phyloP scores from a whole-genome alignment of 331 rosid species.

The Arachis monticola region DNA sequence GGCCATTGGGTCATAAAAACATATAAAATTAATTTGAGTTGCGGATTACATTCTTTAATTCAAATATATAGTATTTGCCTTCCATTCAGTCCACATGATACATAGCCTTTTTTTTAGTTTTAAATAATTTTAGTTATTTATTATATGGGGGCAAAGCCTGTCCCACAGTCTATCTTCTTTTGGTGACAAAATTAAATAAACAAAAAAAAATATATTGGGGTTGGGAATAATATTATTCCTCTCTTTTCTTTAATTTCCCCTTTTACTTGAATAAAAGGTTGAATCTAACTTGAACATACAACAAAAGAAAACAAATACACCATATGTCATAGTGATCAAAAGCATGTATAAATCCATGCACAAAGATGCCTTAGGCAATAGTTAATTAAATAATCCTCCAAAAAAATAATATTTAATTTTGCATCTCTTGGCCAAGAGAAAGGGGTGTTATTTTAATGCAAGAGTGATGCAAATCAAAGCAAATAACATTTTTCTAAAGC shows the following conservation, averaged over 20 bases:
- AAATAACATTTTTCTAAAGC: slow-evolving; percentile 20
- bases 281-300: slow-evolving; percentile 19
- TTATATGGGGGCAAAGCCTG: slow-evolving; percentile 6
- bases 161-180: slow-evolving; percentile 7
- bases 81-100: neutral
- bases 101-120: neutral
- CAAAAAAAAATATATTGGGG: neutral
- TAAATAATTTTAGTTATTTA: neutral
- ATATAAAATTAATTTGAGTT: neutral
- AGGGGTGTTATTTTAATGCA: slow-evolving; percentile 38
- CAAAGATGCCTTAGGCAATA: slow-evolving; percentile 41
- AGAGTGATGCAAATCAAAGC: slow-evolving; percentile 41
- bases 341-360: slow-evolving; percentile 44
- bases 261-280: slow-evolving; percentile 24
- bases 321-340: slow-evolving; percentile 18
- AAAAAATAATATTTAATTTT: slow-evolving; percentile 10
- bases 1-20: neutral
- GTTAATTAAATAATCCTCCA: slow-evolving; percentile 36
- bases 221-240: slow-evolving; percentile 12
- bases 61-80: neutral
- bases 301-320: neutral
- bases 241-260: neutral
- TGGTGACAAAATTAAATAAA: neutral
- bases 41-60: neutral
- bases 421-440: slow-evolving; percentile 42